Evolutionary conservation across 1,139 yeast genomes (phyloP), one percentile per base, ranked within the genome.

Genomic region (Pichia sp.): DNA sequence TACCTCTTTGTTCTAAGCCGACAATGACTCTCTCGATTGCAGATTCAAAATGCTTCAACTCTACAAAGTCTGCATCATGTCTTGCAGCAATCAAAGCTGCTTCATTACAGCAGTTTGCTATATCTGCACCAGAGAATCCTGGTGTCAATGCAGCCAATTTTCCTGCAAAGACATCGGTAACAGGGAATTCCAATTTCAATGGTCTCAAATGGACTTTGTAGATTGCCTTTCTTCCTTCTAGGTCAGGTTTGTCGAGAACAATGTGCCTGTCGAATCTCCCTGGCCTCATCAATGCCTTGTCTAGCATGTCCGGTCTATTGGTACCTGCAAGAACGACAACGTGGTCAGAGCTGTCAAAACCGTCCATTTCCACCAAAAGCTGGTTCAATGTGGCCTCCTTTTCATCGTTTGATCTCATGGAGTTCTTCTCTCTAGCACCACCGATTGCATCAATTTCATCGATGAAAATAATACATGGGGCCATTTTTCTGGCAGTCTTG

Each of bases 381-480:
- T 86, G 95, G 66, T 86, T 86, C 63, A 86, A 74, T 3, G 95
- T 86, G 54, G 84, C 83, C 68, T 86, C 95, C 66, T 89, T 79
- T 68, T 86, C 95, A 66, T 86, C 95, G 62, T 85, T 86, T 40
- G 79, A 78, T 53, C 91, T 90, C 46, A 84, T 84, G 47, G 70
- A 47, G 50, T 60, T 50, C 57, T 62, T 62, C 82, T 83, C 41
- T 71, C 95, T 77, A 55, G 85, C 87, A 64, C 83, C 85, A 64
- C 95, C 95, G 61, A 86, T 85, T 40, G 95, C 95, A 73, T 86
- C 95, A 60, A 86, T 86, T 70, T 86, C 95, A 73, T 86, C 95
- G 44, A 86, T 86, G 62, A 86, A 86, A 36, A 86, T 78, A 60
- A 86, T 86, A 7, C 90, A 79, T 18, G 95, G 95, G 0, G 93